Base-by-base conservation (phyloP, 129 eudicot species). In the Logfia minima region DNA sequence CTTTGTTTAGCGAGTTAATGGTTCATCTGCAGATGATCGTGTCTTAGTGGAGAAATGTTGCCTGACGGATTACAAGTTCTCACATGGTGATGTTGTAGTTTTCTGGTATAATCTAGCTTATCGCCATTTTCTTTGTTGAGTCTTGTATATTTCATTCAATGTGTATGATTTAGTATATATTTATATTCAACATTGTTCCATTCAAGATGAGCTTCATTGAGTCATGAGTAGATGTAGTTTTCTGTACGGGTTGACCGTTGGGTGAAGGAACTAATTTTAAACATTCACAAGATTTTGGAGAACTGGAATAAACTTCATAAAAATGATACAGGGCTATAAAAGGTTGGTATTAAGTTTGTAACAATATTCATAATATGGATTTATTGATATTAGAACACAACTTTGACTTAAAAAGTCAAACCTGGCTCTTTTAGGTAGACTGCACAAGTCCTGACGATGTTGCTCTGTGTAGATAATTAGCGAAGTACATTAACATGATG, bases 1-100 rank as follows among this genome's bases (percentile, higher is more conserved):
- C 51, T 59, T 23, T 16, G 34, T 45, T 68, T 68, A 72, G 55
- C 43, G 14, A 37, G 75, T 52, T 32, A 71, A 5, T 31, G 56
- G 31, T 60, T 68, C 31, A 21, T 68, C 32, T 85, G 81, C 96
- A 93, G 97, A 86, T 86, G 99, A 95, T 76, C 83, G 68, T 68
- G 96, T 88, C 39, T 78, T 95, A 84, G 96, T 95, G 76, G 99
- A 95, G 87, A 95, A 95, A 78, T 70, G 78, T 48, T 95, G 97
- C 86, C 89, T 91, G 2, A 70, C 68, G n/a, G 88, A 85, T 65
- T 95, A 88, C 90, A 86, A 86, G 70, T 92, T 95, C 75, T 86
- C 92, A 61, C 82, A 60, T 28, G 97, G 99, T 22, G 99, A 95
- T 73, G 91, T 92, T 39, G 92, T 95, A 31, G 96, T 92, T 85